These are phyloP conservation scores for Phytopythium delawarense DNA, from an alignment of 352 stramenopile genomes.

Conservation along the genomic window DNA sequence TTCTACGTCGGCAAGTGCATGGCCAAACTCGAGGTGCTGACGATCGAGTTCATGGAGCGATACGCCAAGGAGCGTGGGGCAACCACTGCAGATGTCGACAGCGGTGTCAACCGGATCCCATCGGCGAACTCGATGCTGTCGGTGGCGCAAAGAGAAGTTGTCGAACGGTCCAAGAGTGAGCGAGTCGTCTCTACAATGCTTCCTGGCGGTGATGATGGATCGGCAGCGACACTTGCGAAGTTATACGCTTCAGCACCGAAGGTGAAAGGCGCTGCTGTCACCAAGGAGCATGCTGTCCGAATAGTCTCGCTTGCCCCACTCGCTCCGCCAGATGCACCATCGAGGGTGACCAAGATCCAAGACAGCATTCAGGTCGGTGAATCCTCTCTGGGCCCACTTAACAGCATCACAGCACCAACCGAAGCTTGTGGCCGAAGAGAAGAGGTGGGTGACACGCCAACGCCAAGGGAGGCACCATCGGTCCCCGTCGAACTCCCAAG, in stretches of 20 bases:
- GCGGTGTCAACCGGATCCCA: neutral
- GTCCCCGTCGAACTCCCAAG: neutral
- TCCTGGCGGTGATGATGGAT: neutral
- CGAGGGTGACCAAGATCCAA: neutral
- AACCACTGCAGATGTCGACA: neutral
- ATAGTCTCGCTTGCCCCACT: neutral
- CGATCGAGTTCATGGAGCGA: slow-evolving; percentile 20
- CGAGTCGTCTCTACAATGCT: neutral
- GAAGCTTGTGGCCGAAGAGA: neutral
- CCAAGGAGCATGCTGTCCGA: neutral
- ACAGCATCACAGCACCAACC: neutral
- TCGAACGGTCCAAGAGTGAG: slow-evolving; percentile 5
- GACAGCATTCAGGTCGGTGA: neutral
- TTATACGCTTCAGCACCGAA: neutral
- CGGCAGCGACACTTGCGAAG: neutral
- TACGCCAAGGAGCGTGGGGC: slow-evolving; percentile 1
- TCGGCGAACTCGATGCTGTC: neutral
- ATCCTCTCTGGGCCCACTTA: neutral
- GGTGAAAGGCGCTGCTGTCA: neutral
- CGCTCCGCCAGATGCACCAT: neutral
- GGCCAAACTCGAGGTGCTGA: slow-evolving; percentile 63
- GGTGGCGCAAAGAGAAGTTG: neutral
- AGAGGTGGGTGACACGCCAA: neutral
- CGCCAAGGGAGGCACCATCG: neutral
- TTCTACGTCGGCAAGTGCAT: slow-evolving; percentile 81